A percentile compares a stretch with the other conserved stretches of the same genome.
Evolutionary conservation across 2,329 filamentous ascomycete species (phyloP).

Genomic region (Torrubiellomyces zombiae): DNA sequence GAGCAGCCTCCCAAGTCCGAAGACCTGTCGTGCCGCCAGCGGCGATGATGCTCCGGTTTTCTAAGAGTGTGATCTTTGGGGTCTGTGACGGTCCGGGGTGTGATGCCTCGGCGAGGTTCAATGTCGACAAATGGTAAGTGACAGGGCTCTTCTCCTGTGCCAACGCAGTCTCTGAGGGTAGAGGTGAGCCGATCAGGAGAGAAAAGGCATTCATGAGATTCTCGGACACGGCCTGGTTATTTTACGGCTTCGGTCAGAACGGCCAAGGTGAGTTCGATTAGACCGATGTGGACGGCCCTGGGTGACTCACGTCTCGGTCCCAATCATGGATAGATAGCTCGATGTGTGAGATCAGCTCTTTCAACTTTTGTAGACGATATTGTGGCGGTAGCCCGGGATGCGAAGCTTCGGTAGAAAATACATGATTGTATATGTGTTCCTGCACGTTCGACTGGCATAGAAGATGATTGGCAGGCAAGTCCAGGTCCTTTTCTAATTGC

Average conservation of each 20-base stretch:
- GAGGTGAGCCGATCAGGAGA: slow-evolving; percentile 42
- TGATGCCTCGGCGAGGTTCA: slow-evolving; percentile 8
- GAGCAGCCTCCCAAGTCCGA: slow-evolving; percentile 66
- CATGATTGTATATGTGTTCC: slow-evolving; percentile 41
- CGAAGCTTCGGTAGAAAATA: slow-evolving; percentile 46
- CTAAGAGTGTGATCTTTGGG: slow-evolving; percentile 43
- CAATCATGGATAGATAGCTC: slow-evolving; percentile 65
- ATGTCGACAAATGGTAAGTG: slow-evolving; percentile 42
- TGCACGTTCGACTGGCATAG: slow-evolving; percentile 49
- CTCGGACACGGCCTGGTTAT: slow-evolving; percentile 61
- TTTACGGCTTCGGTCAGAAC: slow-evolving; percentile 13
- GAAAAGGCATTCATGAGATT: slow-evolving; percentile 56
- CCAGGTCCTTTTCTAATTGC: slow-evolving; percentile 50
- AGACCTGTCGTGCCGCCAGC: slow-evolving; percentile 59
- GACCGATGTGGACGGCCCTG: slow-evolving; percentile 1
- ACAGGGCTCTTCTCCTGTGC: slow-evolving; percentile 61
- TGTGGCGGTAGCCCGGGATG: slow-evolving; percentile 44
- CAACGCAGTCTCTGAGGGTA: slow-evolving; percentile 46
- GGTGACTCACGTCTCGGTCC: slow-evolving; percentile 63
- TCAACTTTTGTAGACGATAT: slow-evolving; percentile 59
- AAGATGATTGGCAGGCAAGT: slow-evolving; percentile 41
- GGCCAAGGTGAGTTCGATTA: slow-evolving; percentile 1
- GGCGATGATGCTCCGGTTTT: slow-evolving; percentile 52
- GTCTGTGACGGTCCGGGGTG: slow-evolving; percentile 2
- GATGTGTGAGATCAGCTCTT: slow-evolving; percentile 51